Evolutionary conservation across 169 alveolate species (phyloP).

Genomic region (Eimeria maxima): DNA sequence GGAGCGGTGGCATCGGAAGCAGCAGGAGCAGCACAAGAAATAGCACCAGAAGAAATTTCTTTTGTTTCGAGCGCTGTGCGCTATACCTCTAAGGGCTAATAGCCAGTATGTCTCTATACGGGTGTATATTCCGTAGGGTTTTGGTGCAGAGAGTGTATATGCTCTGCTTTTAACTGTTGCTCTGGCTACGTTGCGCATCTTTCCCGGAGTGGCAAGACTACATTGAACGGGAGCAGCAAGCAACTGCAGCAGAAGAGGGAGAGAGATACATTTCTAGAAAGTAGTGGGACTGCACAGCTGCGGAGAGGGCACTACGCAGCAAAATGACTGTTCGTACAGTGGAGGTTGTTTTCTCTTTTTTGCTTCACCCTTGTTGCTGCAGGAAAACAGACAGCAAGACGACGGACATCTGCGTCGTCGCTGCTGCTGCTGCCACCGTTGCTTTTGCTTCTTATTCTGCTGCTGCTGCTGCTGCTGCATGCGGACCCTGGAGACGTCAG

Average conservation of each 20-base stretch:
- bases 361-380: neutral
- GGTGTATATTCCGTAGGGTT: too few species aligned
- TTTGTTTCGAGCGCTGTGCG: neutral
- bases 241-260: neutral
- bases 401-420: neutral
- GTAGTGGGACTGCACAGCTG: neutral
- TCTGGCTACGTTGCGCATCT: too few species aligned
- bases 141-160: neutral
- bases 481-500: slow-evolving; percentile 35
- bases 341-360: neutral
- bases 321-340: neutral
- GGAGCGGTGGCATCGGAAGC: neutral
- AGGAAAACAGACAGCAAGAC: neutral
- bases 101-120: neutral
- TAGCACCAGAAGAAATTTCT: neutral
- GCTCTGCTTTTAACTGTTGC: too few species aligned
- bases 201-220: neutral
- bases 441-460: neutral
- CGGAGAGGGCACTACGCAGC: neutral
- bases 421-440: neutral
- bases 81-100: neutral
- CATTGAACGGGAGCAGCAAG: neutral
- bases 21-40: too few species aligned
- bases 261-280: neutral
- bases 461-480: slow-evolving; percentile 20